Percentiles rank a stretch among this genome's conserved stretches.
phyloP scores from a whole-genome alignment of 768 basidiomycete species.

The Suillus bovinus region DNA sequence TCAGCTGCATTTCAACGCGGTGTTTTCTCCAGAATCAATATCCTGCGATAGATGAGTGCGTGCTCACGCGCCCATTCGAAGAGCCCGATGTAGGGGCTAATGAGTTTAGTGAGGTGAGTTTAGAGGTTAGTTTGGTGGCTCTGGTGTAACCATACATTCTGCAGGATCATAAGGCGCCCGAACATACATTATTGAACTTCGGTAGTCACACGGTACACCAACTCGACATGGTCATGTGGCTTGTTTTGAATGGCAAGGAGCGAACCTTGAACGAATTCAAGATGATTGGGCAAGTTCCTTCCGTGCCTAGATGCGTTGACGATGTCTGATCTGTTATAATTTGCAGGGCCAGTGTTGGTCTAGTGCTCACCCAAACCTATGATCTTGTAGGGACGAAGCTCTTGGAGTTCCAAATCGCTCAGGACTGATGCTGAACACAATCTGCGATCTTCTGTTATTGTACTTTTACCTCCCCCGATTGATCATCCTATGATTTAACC shows the following conservation, averaged over 20 bases:
- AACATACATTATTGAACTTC: conserved; percentile 40
- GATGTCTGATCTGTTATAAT: neutral
- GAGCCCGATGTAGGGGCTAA: conserved; percentile 1
- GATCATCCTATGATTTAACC: no score
- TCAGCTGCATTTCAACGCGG: neutral
- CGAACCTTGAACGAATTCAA: neutral
- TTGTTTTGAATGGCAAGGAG: neutral
- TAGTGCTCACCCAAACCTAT: neutral
- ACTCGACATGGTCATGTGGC: neutral
- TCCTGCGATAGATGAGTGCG: conserved; percentile 21
- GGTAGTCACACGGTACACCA: neutral
- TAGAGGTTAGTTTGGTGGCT: no score
- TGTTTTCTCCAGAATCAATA: neutral
- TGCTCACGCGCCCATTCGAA: conserved; percentile 15
- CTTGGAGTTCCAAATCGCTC: neutral
- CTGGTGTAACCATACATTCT: no score
- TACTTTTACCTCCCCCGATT: no score
- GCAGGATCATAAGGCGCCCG: conserved; percentile 40
- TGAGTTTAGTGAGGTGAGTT: neutral
- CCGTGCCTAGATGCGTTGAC: neutral
- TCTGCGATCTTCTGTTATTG: no score
- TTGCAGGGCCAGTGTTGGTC: neutral
- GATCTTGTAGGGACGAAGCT: neutral
- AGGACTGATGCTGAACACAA: neutral
- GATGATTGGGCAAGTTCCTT: neutral